Percentiles rank a stretch among this genome's conserved stretches.
These are phyloP conservation scores for Suillus luteus DNA, from an alignment of 768 basidiomycete species.

Conservation along the genomic window DNA sequence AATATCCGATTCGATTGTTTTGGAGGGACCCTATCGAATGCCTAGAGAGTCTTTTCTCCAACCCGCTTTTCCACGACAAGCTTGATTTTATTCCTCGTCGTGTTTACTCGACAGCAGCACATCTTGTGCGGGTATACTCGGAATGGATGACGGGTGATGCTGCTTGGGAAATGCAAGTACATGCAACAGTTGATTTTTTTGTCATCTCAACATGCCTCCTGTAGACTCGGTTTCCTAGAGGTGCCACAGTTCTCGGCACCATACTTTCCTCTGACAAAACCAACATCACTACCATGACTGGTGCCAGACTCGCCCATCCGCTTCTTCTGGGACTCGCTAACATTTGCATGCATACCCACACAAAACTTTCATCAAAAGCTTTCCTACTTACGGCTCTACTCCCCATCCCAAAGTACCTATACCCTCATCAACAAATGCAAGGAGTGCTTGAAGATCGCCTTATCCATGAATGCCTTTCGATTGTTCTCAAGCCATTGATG, in stretches of 20 bases:
- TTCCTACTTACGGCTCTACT: conserved; percentile 30
- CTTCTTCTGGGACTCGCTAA: conserved; percentile 35
- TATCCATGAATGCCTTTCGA: conserved; percentile 25
- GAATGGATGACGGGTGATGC: too few species aligned
- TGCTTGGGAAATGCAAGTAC: too few species aligned
- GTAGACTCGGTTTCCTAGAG: conserved; percentile 20
- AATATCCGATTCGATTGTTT: too few species aligned
- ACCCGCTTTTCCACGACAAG: too few species aligned
- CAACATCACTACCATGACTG: conserved; percentile 33
- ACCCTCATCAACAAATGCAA: conserved; percentile 20
- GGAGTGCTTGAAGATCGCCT: conserved; percentile 29
- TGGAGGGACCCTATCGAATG: too few species aligned
- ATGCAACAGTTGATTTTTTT: neutral
- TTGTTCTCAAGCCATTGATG: conserved; percentile 20
- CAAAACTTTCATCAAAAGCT: conserved; percentile 29
- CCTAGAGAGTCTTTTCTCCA: too few species aligned
- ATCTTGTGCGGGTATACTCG: too few species aligned
- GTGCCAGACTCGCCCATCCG: conserved; percentile 32
- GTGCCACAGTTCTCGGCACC: conserved; percentile 25
- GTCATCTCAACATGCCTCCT: neutral
- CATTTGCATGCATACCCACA: conserved; percentile 27
- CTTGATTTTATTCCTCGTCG: too few species aligned
- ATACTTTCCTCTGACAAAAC: conserved; percentile 38
- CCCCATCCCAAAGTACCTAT: conserved; percentile 30
- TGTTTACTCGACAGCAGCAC: too few species aligned